Percentiles rank a stretch among this genome's conserved stretches.
Conservation (phyloP, 306 rosid genomes). For the Carpinus fangiana region DNA sequence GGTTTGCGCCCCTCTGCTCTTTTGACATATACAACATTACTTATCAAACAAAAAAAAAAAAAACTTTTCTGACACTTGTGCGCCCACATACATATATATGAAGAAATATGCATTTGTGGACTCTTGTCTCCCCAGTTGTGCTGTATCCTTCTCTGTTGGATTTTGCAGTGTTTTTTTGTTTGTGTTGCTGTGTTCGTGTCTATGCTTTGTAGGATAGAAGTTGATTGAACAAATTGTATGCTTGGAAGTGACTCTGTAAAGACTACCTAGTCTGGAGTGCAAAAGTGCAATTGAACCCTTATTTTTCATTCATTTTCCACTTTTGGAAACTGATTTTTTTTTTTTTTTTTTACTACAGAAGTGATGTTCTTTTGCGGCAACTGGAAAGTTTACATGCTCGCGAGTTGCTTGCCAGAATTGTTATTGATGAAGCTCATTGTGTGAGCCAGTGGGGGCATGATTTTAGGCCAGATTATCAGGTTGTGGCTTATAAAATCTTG, state of each 20-base stretch:
- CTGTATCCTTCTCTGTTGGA: not conserved
- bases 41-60: too few species aligned
- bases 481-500: slow-evolving; percentile 33
- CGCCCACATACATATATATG: not conserved
- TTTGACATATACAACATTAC: too few species aligned
- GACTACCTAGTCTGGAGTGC: not conserved
- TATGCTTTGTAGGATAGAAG: not conserved
- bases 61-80: not conserved
- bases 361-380: slow-evolving; percentile 82
- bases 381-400: slow-evolving; percentile 79
- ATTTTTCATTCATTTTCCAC: not conserved
- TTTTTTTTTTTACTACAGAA: slow-evolving; percentile 51
- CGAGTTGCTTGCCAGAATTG: slow-evolving; percentile 92
- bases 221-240: slow-evolving; percentile 1
- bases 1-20: too few species aligned
- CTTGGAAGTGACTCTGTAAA: not conserved
- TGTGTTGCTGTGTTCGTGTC: not conserved
- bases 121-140: not conserved
- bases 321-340: slow-evolving; percentile 9
- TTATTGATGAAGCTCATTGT: slow-evolving; percentile 98
- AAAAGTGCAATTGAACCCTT: not conserved
- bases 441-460: slow-evolving; percentile 99
- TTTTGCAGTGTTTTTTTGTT: too few species aligned
- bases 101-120: not conserved
- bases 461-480: slow-evolving; percentile 99